Evolutionary conservation across 768 basidiomycete species (phyloP).

Genomic region (Brasilioporus rufonigricans): DNA sequence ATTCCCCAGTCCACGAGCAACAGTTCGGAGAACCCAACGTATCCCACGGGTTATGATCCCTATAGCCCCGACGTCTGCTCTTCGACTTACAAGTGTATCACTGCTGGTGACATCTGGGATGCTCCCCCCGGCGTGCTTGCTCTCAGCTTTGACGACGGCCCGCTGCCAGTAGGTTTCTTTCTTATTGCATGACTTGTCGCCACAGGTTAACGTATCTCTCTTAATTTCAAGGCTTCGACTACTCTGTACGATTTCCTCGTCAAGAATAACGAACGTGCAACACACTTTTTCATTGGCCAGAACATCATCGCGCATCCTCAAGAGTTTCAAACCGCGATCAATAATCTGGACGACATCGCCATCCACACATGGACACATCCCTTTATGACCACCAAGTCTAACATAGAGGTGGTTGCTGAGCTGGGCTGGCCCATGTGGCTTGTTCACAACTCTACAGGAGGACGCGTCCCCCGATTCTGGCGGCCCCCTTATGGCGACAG

Average conservation of each 20-base stretch:
- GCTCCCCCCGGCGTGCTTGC: conserved; percentile 69
- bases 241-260: conserved; percentile 64
- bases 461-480: conserved; percentile 76
- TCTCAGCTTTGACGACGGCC: conserved; percentile 81
- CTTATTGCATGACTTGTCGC: neutral
- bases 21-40: conserved; percentile 33
- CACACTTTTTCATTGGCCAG: conserved; percentile 88
- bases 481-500: conserved; percentile 85
- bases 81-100: conserved; percentile 65
- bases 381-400: conserved; percentile 76
- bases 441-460: conserved; percentile 78
- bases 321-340: conserved; percentile 53
- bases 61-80: conserved; percentile 64
- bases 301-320: conserved; percentile 63
- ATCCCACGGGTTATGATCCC: conserved; percentile 40
- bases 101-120: conserved; percentile 67
- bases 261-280: conserved; percentile 63
- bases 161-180: conserved; percentile 41
- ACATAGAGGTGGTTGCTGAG: conserved; percentile 63
- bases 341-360: conserved; percentile 38
- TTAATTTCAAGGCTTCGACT: conserved; percentile 40
- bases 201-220: neutral
- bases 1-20: conserved; percentile 49
- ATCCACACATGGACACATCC: conserved; percentile 66
- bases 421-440: conserved; percentile 81